Evolutionary conservation across 139 green algal genomes (phyloP).

Genomic region (Chlorella sp.): DNA sequence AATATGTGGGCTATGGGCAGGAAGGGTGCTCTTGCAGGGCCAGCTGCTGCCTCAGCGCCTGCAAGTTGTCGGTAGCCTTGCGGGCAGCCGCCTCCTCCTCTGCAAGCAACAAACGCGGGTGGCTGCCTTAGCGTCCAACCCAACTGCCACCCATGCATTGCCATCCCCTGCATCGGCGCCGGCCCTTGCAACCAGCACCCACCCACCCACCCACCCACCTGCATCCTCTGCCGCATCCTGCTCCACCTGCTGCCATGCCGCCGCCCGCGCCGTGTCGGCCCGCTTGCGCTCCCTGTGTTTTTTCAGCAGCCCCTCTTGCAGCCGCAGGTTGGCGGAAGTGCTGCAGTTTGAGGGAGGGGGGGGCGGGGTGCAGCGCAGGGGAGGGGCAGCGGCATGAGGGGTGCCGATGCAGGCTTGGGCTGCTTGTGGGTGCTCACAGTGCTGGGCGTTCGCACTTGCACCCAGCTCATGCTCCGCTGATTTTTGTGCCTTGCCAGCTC

Average conservation of each 20-base stretch:
- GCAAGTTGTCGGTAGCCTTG: too few species aligned
- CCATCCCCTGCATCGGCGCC: too few species aligned
- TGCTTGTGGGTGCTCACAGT: not conserved
- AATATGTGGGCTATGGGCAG: too few species aligned
- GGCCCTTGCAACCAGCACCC: too few species aligned
- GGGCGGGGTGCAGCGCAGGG: not conserved
- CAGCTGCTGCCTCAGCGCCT: too few species aligned
- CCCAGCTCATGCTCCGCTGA: not conserved
- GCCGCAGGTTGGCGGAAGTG: not conserved
- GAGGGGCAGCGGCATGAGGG: not conserved
- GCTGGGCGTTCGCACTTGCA: not conserved
- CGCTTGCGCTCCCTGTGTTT: not conserved
- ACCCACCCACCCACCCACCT: too few species aligned
- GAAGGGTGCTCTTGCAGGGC: too few species aligned
- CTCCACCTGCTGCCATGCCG: not conserved
- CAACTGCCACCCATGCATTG: too few species aligned
- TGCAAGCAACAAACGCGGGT: too few species aligned
- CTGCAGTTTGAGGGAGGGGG: not conserved
- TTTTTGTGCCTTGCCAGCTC: not conserved
- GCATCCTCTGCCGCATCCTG: not conserved
- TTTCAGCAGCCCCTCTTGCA: not conserved
- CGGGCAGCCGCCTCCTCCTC: not conserved
- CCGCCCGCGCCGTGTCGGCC: not conserved
- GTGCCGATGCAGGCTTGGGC: not conserved
- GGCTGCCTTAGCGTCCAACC: too few species aligned